Evolutionary conservation across 2,329 filamentous ascomycete species (phyloP).

Genomic region (Fusarium austroafricanum): DNA sequence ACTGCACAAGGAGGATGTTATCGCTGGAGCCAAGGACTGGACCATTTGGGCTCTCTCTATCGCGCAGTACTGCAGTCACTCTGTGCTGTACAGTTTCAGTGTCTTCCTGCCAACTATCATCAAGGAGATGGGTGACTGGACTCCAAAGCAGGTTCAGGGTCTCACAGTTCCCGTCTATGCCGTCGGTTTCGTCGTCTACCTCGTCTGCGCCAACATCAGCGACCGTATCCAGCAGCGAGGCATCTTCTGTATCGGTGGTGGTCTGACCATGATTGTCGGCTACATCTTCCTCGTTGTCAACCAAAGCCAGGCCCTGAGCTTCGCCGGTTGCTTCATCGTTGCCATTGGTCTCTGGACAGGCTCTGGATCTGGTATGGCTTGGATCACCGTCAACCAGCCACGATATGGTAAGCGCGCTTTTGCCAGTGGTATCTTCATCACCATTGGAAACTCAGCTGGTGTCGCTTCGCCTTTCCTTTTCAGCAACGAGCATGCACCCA

Average conservation of each 20-base stretch:
- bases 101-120: slow-evolving; percentile 79
- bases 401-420: slow-evolving; percentile 73
- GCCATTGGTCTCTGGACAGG: slow-evolving; percentile 65
- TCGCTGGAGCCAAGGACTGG: slow-evolving; percentile 62
- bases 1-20: slow-evolving; percentile 45
- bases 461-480: slow-evolving; percentile 72
- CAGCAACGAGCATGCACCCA: slow-evolving; percentile 55
- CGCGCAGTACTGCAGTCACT: slow-evolving; percentile 70
- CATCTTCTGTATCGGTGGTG: slow-evolving; percentile 62
- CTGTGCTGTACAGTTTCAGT: slow-evolving; percentile 74
- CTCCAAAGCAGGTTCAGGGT: slow-evolving; percentile 69
- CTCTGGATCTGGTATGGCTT: slow-evolving; percentile 52
- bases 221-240: slow-evolving; percentile 68
- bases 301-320: slow-evolving; percentile 67
- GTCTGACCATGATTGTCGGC: slow-evolving; percentile 65
- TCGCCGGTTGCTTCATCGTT: slow-evolving; percentile 71
- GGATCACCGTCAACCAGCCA: slow-evolving; percentile 67
- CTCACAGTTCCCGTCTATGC: slow-evolving; percentile 77
- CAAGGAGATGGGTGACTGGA: slow-evolving; percentile 67
- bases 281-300: slow-evolving; percentile 69
- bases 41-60: slow-evolving; percentile 71
- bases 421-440: slow-evolving; percentile 70
- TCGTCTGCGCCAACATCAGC: slow-evolving; percentile 67
- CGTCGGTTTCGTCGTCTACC: slow-evolving; percentile 70
- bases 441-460: slow-evolving; percentile 70